A percentile compares a stretch with the other conserved stretches of the same genome.
Evolutionary conservation across 805 yeast genomes (phyloP).

Genomic region (Candida endomychidarum): DNA sequence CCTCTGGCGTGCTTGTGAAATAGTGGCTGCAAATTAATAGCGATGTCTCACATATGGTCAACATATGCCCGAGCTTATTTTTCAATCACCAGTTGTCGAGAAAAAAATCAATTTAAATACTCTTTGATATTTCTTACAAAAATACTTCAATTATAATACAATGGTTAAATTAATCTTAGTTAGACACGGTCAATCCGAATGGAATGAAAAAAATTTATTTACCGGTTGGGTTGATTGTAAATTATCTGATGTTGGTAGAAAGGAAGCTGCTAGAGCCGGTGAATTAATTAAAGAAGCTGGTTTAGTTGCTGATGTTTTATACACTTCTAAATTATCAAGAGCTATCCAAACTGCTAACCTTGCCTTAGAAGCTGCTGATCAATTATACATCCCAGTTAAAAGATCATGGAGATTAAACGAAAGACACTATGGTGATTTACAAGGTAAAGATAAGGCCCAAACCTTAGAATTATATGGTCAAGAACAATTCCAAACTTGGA

Average conservation of each 20-base stretch:
- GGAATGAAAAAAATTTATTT: slow-evolving; percentile 97
- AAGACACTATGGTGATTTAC: slow-evolving; percentile 98
- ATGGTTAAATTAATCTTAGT: slow-evolving; percentile 78
- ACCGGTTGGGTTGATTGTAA: slow-evolving; percentile 98
- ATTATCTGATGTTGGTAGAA: slow-evolving; percentile 77
- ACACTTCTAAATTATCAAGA: slow-evolving; percentile 89
- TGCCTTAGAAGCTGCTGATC: slow-evolving; percentile 86
- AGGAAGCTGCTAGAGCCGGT: slow-evolving; percentile 94
- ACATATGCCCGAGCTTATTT: slow-evolving; percentile 16
- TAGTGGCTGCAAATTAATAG: slow-evolving; percentile 4
- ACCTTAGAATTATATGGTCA: slow-evolving; percentile 84
- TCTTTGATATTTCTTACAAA: slow-evolving; percentile 4
- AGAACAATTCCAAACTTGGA: slow-evolving; percentile 93
- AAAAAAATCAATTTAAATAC: slow-evolving; percentile 5
- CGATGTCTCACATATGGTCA: slow-evolving; percentile 8
- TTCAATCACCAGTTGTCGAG: slow-evolving; percentile 18
- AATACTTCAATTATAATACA: slow-evolving; percentile 10
- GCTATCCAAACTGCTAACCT: slow-evolving; percentile 97
- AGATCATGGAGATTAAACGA: slow-evolving; percentile 98
- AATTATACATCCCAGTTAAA: slow-evolving; percentile 84
- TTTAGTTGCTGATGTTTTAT: slow-evolving; percentile 79
- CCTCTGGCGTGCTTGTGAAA: background rate
- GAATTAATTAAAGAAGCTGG: slow-evolving; percentile 84
- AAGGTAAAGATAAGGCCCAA: slow-evolving; percentile 97
- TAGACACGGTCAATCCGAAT: slow-evolving; percentile 99